These are phyloP conservation scores for Citrus hindsii DNA, from an alignment of 345 rosid genomes.

Conservation along the genomic window DNA sequence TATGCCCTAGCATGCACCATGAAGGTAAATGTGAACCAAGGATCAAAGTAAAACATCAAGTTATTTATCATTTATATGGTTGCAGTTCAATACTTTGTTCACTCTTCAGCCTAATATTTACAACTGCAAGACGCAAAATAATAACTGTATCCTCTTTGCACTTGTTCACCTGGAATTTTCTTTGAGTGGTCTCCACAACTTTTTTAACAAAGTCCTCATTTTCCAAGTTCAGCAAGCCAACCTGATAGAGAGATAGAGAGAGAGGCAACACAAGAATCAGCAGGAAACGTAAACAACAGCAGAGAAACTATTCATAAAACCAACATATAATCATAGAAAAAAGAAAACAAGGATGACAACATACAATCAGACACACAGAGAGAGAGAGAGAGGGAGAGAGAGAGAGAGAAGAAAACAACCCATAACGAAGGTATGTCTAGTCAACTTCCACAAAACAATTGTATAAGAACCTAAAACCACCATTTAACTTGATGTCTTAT, in stretches of 20 bases:
- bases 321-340: neutral
- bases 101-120: neutral
- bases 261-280: neutral
- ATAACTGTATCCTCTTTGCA: neutral
- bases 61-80: neutral
- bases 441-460: neutral
- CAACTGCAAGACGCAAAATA: neutral
- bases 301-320: neutral
- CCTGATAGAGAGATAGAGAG: constrained; percentile 32
- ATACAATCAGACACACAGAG: neutral
- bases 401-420: neutral
- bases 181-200: constrained; percentile 53
- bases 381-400: no score
- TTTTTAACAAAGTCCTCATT: constrained; percentile 76
- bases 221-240: constrained; percentile 91
- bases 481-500: neutral
- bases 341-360: neutral
- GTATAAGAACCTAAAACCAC: neutral
- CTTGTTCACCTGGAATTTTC: constrained; percentile 65
- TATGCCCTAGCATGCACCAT: neutral
- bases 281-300: neutral
- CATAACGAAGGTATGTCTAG: neutral
- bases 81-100: neutral
- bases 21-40: neutral
- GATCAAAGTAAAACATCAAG: neutral